Evolutionary conservation across 768 basidiomycete genomes (phyloP).

Genomic region (Lactarius hengduanensis): DNA sequence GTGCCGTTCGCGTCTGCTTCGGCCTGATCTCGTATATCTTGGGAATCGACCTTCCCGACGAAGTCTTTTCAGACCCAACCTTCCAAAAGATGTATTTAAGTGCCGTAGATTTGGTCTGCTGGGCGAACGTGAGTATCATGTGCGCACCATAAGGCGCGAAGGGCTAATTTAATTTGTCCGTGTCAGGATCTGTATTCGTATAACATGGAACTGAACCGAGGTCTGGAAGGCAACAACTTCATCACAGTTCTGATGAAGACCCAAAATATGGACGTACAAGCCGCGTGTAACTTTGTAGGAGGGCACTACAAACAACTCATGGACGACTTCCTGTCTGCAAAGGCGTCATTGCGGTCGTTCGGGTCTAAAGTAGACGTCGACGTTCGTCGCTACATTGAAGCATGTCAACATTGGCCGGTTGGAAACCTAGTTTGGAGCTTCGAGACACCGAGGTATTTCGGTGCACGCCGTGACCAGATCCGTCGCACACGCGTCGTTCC

Average conservation of each 20-base stretch:
- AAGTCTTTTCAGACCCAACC: constrained; percentile 54
- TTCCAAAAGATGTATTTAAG: constrained; percentile 56
- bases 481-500: constrained; percentile 31
- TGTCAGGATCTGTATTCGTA: constrained; percentile 68
- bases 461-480: constrained; percentile 51
- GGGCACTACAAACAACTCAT: constrained; percentile 50
- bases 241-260: constrained; percentile 66
- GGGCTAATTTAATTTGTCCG: constrained; percentile 6
- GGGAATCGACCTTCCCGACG: constrained; percentile 61
- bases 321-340: constrained; percentile 47
- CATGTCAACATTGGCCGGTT: constrained; percentile 57
- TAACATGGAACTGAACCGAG: constrained; percentile 68
- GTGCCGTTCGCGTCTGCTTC: constrained; percentile 63
- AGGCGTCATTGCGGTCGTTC: constrained; percentile 49
- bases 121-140: constrained; percentile 57
- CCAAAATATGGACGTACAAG: constrained; percentile 52
- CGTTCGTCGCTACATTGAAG: constrained; percentile 52
- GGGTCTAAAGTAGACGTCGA: constrained; percentile 48
- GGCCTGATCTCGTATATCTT: constrained; percentile 60
- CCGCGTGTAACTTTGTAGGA: constrained; percentile 58
- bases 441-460: constrained; percentile 68
- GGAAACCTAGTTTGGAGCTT: constrained; percentile 71
- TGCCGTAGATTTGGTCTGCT: constrained; percentile 65
- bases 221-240: constrained; percentile 64
- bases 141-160: neutral